Percentiles rank a stretch among this genome's conserved stretches.
These are phyloP conservation scores for Apiospora phragmitis DNA, from an alignment of 2,329 filamentous ascomycete species.

Conservation along the genomic window DNA sequence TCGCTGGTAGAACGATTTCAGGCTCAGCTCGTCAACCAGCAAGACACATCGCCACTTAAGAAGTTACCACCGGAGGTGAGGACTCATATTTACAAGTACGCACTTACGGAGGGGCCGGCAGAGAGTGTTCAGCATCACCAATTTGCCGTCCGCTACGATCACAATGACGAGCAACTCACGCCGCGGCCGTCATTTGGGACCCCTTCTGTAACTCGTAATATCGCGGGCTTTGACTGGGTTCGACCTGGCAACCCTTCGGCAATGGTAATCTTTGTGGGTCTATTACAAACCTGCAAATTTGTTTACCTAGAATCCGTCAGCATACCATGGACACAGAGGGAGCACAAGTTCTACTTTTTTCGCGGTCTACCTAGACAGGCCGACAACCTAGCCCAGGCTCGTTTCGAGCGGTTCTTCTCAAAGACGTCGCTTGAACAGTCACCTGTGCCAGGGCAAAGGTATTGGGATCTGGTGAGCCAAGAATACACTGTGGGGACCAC, in stretches of 20 bases:
- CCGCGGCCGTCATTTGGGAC: neutral
- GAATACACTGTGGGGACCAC: neutral
- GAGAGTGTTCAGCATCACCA: constrained; percentile 10
- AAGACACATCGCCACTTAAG: constrained; percentile 21
- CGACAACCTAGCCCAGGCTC: constrained; percentile 15
- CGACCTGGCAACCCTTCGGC: constrained; percentile 32
- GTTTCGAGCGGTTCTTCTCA: constrained; percentile 22
- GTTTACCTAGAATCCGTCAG: constrained; percentile 34
- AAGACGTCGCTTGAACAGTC: constrained; percentile 19
- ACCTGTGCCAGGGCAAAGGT: constrained; percentile 6
- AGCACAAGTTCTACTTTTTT: constrained; percentile 30
- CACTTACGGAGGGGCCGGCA: constrained; percentile 26
- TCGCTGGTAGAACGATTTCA: neutral
- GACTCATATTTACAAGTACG: constrained; percentile 34
- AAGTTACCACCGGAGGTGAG: constrained; percentile 33
- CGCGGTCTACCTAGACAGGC: constrained; percentile 14
- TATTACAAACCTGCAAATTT: constrained; percentile 36
- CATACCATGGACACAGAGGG: constrained; percentile 30
- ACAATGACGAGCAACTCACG: neutral
- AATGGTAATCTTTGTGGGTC: constrained; percentile 20
- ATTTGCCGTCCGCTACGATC: constrained; percentile 19
- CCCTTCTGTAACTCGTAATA: neutral
- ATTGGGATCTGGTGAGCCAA: constrained; percentile 18
- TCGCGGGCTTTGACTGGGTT: constrained; percentile 24
- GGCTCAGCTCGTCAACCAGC: constrained; percentile 17